Conservation (phyloP, 116 monocot genomes). For the Thalassia testudinum region DNA sequence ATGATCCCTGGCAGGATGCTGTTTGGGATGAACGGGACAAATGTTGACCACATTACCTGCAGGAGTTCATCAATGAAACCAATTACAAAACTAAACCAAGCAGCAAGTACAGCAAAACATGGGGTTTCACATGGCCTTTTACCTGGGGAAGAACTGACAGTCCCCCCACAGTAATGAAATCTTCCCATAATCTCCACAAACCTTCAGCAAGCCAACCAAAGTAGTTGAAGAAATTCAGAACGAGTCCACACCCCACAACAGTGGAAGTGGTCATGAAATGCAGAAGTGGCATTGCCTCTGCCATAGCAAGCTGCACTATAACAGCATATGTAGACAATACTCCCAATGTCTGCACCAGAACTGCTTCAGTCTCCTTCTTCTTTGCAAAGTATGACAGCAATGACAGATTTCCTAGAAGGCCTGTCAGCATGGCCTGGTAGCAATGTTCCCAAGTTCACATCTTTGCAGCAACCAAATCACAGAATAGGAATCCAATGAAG, state of each 20-base stretch:
- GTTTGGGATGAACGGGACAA: constrained; percentile 64
- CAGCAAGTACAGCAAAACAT: background rate
- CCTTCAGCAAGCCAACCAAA: constrained; percentile 28
- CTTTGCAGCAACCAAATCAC: background rate
- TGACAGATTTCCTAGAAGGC: constrained; percentile 68
- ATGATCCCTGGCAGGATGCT: constrained; percentile 67
- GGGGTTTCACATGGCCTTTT: background rate
- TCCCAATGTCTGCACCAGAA: constrained; percentile 69
- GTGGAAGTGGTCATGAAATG: constrained; percentile 38
- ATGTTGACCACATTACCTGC: constrained; percentile 89
- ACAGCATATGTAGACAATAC: constrained; percentile 69
- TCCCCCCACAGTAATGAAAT: constrained; percentile 68
- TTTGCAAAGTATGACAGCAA: constrained; percentile 82
- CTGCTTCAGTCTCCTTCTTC: constrained; percentile 77
- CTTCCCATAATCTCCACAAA: constrained; percentile 66
- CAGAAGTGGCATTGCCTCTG: constrained; percentile 50
- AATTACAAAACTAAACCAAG: background rate
- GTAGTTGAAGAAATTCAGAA: constrained; percentile 73
- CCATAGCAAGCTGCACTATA: constrained; percentile 62
- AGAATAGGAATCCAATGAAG: no score
- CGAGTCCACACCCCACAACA: constrained; percentile 43
- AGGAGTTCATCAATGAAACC: background rate
- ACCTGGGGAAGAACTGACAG: constrained; percentile 82
- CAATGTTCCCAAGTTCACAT: background rate
- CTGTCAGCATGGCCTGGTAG: constrained; percentile 72